phyloP scores from a whole-genome alignment of 2,329 filamentous ascomycete species.

The Aspergillus melleus region DNA sequence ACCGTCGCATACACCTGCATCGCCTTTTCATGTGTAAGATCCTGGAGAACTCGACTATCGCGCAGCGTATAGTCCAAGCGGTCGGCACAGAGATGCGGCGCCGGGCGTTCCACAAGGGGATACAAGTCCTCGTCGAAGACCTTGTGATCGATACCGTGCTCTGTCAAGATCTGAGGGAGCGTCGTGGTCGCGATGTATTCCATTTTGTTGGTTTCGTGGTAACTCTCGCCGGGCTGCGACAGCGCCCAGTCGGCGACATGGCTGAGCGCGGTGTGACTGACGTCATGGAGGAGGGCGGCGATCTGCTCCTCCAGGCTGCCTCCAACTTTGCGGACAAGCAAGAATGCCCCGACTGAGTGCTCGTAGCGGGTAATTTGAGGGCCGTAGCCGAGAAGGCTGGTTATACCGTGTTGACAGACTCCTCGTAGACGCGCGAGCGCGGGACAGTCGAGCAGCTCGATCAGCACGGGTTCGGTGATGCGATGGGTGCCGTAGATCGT shows the following conservation, averaged over 20 bases:
- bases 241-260: conserved; percentile 44
- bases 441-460: conserved; percentile 36
- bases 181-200: conserved; percentile 36
- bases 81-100: conserved; percentile 43
- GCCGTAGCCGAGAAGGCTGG: conserved; percentile 35
- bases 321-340: conserved; percentile 40
- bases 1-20: conserved; percentile 27
- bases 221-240: conserved; percentile 38
- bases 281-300: conserved; percentile 42
- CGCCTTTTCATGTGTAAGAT: conserved; percentile 32
- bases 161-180: conserved; percentile 35
- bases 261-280: conserved; percentile 43
- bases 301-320: conserved; percentile 39
- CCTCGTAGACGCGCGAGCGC: conserved; percentile 35
- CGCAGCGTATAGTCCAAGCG: conserved; percentile 43
- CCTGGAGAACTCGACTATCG: conserved; percentile 34
- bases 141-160: conserved; percentile 30
- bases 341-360: conserved; percentile 42
- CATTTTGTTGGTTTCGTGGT: conserved; percentile 43
- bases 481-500: conserved; percentile 36
- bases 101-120: conserved; percentile 39
- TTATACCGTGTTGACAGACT: conserved; percentile 41
- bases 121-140: conserved; percentile 41
- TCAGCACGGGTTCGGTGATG: conserved; percentile 38
- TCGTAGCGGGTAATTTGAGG: conserved; percentile 40